phyloP scores from a whole-genome alignment of 1,139 yeast species.

The Protomyces macrosporus region DNA sequence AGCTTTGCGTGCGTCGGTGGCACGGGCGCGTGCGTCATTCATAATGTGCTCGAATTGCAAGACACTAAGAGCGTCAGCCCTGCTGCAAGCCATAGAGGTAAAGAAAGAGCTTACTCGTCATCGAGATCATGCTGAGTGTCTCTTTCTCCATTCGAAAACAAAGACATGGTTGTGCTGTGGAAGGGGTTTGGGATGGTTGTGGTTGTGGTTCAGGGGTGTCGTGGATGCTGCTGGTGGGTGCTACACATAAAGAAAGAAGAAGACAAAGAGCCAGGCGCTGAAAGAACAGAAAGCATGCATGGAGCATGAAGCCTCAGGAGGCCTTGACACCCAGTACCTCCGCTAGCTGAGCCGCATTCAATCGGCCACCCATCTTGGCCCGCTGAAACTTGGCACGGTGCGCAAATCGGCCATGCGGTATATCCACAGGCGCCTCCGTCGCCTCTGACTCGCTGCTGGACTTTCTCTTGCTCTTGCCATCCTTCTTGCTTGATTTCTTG shows the following conservation, averaged over 20 bases:
- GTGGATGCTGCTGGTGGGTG: no score
- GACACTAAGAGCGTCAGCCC: no score
- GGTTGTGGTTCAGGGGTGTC: background rate
- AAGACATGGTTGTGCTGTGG: background rate
- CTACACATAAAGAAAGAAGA: background rate
- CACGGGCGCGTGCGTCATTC: background rate
- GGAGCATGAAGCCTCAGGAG: background rate
- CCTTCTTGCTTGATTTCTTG: background rate
- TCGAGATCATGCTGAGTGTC: background rate
- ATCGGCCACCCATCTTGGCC: slow-evolving; percentile 17
- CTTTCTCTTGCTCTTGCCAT: background rate
- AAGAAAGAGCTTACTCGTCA: background rate
- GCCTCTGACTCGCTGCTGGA: background rate
- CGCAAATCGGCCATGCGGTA: slow-evolving; percentile 22
- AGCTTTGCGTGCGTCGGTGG: background rate
- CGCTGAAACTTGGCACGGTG: slow-evolving; percentile 26
- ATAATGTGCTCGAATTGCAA: background rate
- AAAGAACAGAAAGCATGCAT: background rate
- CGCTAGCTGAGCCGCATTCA: slow-evolving; percentile 20
- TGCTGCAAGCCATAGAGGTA: background rate
- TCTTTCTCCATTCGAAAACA: background rate
- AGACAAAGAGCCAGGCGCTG: background rate
- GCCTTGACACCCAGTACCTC: slow-evolving; percentile 26
- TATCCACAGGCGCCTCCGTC: background rate
- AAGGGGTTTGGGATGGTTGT: background rate